Percentiles rank a stretch among this genome's conserved stretches.
Conservation (phyloP, 768 basidiomycete species). For the Trametes elegans region DNA sequence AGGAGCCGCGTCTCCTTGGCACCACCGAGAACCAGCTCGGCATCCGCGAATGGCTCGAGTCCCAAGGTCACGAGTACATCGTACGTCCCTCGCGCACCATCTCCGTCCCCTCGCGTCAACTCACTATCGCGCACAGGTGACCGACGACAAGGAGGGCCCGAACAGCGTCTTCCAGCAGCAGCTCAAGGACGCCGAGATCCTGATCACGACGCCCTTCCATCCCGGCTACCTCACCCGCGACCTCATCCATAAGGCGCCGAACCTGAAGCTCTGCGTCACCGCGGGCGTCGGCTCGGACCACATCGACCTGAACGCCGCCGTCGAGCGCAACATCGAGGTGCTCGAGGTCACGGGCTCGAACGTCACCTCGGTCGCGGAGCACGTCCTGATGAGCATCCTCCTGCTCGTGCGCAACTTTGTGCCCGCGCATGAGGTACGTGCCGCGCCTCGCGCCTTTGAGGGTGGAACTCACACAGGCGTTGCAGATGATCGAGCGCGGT, state of each 20-base stretch:
- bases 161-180: constrained; percentile 82
- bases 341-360: constrained; percentile 79
- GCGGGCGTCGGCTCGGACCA: constrained; percentile 92
- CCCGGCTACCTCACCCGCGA: constrained; percentile 81
- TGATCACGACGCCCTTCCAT: constrained; percentile 87
- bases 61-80: constrained; percentile 73
- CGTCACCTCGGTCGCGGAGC: constrained; percentile 88
- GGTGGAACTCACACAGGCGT: too few relatives aligned
- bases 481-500: constrained; percentile 79
- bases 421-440: constrained; percentile 74
- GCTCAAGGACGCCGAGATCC: constrained; percentile 72
- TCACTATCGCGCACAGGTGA: constrained; percentile 45
- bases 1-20: constrained; percentile 76
- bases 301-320: constrained; percentile 86
- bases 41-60: constrained; percentile 64
- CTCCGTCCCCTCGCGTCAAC: too few relatives aligned
- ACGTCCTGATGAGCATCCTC: constrained; percentile 88
- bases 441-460: too few relatives aligned
- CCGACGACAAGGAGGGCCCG: constrained; percentile 83
- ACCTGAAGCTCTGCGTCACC: constrained; percentile 87
- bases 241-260: constrained; percentile 75
- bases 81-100: constrained; percentile 40
- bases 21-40: constrained; percentile 89
- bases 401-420: constrained; percentile 88
- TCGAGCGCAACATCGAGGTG: constrained; percentile 72